These are phyloP conservation scores for Trypethelium eluteriae DNA, from an alignment of 495 filamentous ascomycete species.

Conservation along the genomic window DNA sequence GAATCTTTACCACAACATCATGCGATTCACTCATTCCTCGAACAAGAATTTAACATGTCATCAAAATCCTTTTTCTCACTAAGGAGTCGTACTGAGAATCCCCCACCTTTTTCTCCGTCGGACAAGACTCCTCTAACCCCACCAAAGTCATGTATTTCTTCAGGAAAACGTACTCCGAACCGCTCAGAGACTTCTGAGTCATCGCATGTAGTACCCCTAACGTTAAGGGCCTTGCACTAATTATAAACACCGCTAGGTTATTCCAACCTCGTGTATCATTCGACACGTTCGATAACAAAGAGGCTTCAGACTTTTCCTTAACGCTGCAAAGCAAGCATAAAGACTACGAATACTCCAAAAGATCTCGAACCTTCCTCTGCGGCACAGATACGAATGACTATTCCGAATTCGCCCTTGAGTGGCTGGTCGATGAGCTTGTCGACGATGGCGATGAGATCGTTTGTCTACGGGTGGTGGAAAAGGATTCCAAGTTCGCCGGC, in stretches of 20 bases:
- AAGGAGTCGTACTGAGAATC: background rate
- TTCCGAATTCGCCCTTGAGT: slow-evolving; percentile 89
- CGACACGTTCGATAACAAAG: slow-evolving; percentile 84
- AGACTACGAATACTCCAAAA: slow-evolving; percentile 74
- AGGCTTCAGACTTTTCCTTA: slow-evolving; percentile 70
- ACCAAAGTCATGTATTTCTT: slow-evolving; percentile 4
- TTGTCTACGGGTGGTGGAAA: slow-evolving; percentile 85
- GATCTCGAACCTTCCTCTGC: slow-evolving; percentile 86
- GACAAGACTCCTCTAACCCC: background rate
- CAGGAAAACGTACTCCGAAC: background rate
- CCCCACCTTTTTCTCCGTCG: background rate
- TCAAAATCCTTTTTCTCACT: background rate
- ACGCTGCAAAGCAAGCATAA: slow-evolving; percentile 84
- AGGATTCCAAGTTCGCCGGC: slow-evolving; percentile 64
- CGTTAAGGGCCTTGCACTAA: too few relatives aligned
- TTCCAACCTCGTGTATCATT: slow-evolving; percentile 64
- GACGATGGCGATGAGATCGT: slow-evolving; percentile 97
- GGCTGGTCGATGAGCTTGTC: slow-evolving; percentile 88
- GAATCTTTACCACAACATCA: background rate
- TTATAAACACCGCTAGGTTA: background rate
- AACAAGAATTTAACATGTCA: background rate
- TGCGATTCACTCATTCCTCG: background rate
- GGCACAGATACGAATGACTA: slow-evolving; percentile 93
- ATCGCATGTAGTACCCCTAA: too few relatives aligned
- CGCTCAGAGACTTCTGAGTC: too few relatives aligned